Evolutionary conservation across 176 grass and related monocot species (phyloP).

Genomic region (Panicum miliaceum): DNA sequence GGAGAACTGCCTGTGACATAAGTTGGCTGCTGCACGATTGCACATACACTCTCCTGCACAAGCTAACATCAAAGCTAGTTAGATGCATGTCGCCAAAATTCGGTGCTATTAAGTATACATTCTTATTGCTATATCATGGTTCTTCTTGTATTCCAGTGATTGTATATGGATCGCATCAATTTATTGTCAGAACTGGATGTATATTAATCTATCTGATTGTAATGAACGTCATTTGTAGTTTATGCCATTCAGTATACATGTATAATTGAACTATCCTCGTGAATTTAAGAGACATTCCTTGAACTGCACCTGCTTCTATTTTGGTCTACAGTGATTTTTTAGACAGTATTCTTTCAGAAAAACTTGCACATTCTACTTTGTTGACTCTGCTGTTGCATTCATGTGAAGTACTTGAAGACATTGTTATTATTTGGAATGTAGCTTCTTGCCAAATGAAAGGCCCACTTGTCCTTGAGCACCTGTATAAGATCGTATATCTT

Average conservation of each 20-base stretch:
- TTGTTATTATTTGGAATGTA: not conserved
- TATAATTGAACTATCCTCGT: not conserved
- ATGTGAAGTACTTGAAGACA: conserved; percentile 8
- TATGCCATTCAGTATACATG: not conserved
- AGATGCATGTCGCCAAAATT: not conserved
- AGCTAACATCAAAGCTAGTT: not conserved
- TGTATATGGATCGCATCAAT: not conserved
- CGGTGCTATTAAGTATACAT: not conserved
- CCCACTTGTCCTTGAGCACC: not conserved
- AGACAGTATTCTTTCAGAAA: not conserved
- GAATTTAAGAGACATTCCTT: not conserved
- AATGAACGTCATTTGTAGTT: not conserved
- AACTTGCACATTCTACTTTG: not conserved
- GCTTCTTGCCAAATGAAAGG: not conserved
- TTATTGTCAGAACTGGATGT: not conserved
- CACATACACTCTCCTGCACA: not conserved
- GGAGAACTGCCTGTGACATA: not conserved
- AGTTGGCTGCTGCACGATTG: not conserved
- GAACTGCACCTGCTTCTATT: not conserved
- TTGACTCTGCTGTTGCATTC: not conserved
- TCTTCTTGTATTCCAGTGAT: not conserved
- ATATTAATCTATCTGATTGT: not conserved
- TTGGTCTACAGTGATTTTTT: not conserved
- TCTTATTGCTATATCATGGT: not conserved
- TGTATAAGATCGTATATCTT: not conserved